These are phyloP conservation scores for Pseudogymnoascus sp. DNA, from an alignment of 2,329 filamentous ascomycete genomes.

Conservation along the genomic window DNA sequence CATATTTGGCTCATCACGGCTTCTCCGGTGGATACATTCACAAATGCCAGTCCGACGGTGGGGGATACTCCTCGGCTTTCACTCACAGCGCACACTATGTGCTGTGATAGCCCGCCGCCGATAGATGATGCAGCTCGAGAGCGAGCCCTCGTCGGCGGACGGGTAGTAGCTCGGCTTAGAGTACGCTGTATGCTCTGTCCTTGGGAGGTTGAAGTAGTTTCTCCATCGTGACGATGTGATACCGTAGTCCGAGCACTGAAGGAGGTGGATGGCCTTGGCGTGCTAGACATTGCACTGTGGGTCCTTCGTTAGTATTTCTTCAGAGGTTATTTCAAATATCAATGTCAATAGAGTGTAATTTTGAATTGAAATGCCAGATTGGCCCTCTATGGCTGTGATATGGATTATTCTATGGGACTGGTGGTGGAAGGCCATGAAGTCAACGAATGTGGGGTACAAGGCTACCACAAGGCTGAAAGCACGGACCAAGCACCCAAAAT, in stretches of 20 bases:
- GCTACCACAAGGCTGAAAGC: conserved; percentile 24
- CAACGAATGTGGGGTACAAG: conserved; percentile 10
- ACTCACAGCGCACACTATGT: conserved; percentile 80
- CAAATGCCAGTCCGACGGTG: conserved; percentile 76
- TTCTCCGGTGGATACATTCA: conserved; percentile 81
- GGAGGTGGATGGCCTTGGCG: conserved; percentile 17
- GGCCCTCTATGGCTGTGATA: background rate
- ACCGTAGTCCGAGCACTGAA: conserved; percentile 20
- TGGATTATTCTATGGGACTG: background rate
- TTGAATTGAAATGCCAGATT: background rate
- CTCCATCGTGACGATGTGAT: conserved; percentile 21
- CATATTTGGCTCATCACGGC: conserved; percentile 83
- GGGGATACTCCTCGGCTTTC: conserved; percentile 84
- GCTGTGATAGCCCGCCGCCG: conserved; percentile 50
- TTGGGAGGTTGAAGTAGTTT: conserved; percentile 26
- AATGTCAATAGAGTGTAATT: background rate
- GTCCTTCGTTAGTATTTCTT: background rate
- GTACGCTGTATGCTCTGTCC: conserved; percentile 22
- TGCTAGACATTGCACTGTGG: background rate
- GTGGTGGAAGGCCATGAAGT: background rate
- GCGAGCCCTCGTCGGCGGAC: conserved; percentile 25
- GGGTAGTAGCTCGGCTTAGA: conserved; percentile 24
- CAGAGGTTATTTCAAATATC: background rate
- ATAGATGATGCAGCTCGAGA: conserved; percentile 25
- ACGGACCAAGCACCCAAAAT: conserved; percentile 10